These are phyloP conservation scores for Pseudogymnoascus sp. DNA, from an alignment of 2,329 filamentous ascomycete species.

Conservation along the genomic window DNA sequence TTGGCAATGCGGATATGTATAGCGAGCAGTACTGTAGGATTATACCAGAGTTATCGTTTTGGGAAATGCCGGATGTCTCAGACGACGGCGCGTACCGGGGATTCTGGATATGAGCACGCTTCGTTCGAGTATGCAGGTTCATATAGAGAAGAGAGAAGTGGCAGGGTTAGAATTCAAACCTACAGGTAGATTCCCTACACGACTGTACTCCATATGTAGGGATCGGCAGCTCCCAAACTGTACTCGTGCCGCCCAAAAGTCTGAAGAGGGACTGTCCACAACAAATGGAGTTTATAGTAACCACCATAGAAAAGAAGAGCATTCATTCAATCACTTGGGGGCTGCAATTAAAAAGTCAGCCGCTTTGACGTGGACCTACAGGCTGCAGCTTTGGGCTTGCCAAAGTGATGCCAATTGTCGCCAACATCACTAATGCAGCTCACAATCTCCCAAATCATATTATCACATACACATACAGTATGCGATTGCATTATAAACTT, in stretches of 20 bases:
- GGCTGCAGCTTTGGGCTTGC: neutral
- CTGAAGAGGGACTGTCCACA: neutral
- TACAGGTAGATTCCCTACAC: no score
- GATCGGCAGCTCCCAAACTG: neutral
- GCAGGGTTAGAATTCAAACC: neutral
- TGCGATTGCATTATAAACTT: neutral
- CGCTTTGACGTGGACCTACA: neutral
- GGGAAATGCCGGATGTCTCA: slow-evolving; percentile 1
- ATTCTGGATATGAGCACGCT: neutral
- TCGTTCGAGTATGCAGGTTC: neutral
- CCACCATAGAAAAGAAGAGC: no score
- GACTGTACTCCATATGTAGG: neutral
- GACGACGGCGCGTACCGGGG: neutral
- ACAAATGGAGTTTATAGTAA: neutral
- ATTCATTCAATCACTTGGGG: neutral
- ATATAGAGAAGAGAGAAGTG: neutral
- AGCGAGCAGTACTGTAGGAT: neutral
- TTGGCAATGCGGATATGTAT: neutral
- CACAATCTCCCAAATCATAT: neutral
- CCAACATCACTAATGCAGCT: neutral
- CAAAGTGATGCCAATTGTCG: neutral
- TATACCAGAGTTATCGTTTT: neutral
- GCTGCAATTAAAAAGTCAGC: neutral
- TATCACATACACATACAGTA: neutral
- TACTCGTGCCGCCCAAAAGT: neutral